Evolutionary conservation across 257 asterid species (phyloP).

Genomic region (Salvia miltiorrhiza): DNA sequence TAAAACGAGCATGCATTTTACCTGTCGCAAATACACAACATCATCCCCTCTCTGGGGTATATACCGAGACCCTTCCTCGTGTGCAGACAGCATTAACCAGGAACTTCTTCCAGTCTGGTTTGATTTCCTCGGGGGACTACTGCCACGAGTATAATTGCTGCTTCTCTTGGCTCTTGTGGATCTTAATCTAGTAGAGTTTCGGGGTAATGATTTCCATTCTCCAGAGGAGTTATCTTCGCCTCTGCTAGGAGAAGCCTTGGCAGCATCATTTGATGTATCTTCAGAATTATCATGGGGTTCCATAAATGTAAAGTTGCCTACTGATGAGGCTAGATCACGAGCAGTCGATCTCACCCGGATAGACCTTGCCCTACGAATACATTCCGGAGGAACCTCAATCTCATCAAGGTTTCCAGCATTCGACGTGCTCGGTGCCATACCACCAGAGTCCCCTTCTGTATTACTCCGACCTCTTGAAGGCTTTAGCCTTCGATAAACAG

Average conservation of each 20-base stretch:
- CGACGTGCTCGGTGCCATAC: slow-evolving; percentile 66
- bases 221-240: slow-evolving; percentile 50
- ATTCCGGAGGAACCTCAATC: slow-evolving; percentile 47
- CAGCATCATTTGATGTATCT: slow-evolving; percentile 42
- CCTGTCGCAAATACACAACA: slow-evolving; percentile 87
- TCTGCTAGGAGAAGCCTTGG: slow-evolving; percentile 44
- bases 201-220: slow-evolving; percentile 49
- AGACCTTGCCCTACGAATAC: slow-evolving; percentile 70
- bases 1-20: slow-evolving; percentile 22
- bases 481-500: slow-evolving; percentile 82
- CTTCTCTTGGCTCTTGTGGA: slow-evolving; percentile 65
- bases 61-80: slow-evolving; percentile 84
- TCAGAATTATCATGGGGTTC: slow-evolving; percentile 46
- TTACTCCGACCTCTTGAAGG: slow-evolving; percentile 49
- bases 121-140: slow-evolving; percentile 67
- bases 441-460: slow-evolving; percentile 40
- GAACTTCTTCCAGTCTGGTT: slow-evolving; percentile 64
- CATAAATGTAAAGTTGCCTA: slow-evolving; percentile 32
- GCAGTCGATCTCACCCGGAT: slow-evolving; percentile 52
- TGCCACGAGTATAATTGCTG: slow-evolving; percentile 42
- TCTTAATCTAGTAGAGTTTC: slow-evolving; percentile 54
- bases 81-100: slow-evolving; percentile 78
- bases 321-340: slow-evolving; percentile 39
- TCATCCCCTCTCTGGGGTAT: slow-evolving; percentile 89
- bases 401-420: slow-evolving; percentile 40